Conservation (phyloP, 768 basidiomycete species). For the Mycena vitilis region DNA sequence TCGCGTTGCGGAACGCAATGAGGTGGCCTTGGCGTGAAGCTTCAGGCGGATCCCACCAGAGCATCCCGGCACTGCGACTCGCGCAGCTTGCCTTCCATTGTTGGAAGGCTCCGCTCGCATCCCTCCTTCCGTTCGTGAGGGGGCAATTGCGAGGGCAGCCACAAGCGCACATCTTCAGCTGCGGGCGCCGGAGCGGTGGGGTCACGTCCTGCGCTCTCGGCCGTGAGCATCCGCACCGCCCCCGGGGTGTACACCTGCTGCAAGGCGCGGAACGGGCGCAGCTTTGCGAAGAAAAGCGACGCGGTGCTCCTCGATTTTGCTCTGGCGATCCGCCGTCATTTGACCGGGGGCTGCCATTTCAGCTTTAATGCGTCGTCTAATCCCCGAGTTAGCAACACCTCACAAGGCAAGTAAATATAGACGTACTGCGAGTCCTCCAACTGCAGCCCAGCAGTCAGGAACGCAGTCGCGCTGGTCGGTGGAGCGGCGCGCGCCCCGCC, state of each 20-base stretch:
- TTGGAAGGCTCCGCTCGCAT: background rate
- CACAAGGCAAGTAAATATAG: background rate
- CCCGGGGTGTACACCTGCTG: background rate
- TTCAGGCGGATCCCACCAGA: slow-evolving; percentile 1
- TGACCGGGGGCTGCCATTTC: background rate
- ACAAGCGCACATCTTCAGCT: background rate
- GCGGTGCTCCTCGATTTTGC: slow-evolving; percentile 7
- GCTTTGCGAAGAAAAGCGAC: background rate
- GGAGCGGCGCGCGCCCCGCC: no score
- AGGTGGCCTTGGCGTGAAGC: slow-evolving; percentile 15
- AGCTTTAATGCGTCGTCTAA: background rate
- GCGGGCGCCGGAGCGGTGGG: background rate
- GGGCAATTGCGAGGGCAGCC: background rate
- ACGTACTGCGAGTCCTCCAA: background rate
- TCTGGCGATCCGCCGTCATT: slow-evolving; percentile 11
- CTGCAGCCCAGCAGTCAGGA: background rate
- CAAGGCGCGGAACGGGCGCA: background rate
- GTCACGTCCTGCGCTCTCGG: background rate
- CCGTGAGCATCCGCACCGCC: slow-evolving; percentile 1
- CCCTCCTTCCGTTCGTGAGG: background rate
- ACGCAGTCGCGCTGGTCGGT: background rate
- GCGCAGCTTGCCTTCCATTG: background rate
- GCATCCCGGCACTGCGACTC: background rate
- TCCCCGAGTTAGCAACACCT: background rate
- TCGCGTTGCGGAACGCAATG: slow-evolving; percentile 2